Conservation (phyloP, 192 early-diverging fungal species). For the Lobosporangium transversale region DNA sequence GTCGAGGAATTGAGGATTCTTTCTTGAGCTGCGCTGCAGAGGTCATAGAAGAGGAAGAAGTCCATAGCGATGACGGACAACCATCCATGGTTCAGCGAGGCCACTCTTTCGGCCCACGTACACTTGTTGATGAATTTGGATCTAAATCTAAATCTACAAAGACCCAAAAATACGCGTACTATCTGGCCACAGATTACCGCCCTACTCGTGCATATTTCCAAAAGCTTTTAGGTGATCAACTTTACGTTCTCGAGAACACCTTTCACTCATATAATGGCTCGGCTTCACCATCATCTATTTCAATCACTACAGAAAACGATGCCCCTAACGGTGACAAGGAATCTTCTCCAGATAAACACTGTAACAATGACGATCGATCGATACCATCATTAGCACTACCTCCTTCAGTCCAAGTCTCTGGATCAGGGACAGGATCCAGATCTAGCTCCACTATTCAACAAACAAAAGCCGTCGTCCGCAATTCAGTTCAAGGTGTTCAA, state of each 20-base stretch:
- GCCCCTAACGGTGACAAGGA: not conserved
- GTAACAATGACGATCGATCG: not conserved
- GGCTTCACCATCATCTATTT: not conserved
- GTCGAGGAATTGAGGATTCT: constrained; percentile 43
- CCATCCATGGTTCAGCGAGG: not conserved
- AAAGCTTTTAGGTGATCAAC: constrained; percentile 23
- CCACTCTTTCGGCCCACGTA: too few species aligned
- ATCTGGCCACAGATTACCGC: constrained; percentile 45
- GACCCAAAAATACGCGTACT: constrained; percentile 26
- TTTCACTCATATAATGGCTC: constrained; percentile 23
- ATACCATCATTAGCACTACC: not conserved
- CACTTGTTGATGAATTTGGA: too few species aligned
- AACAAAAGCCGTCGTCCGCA: constrained; percentile 33
- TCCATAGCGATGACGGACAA: not conserved
- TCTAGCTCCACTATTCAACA: not conserved
- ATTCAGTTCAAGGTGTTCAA: constrained; percentile 46
- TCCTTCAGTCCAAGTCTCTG: not conserved
- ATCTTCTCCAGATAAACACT: not conserved
- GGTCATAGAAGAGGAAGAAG: constrained; percentile 37
- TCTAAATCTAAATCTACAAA: not conserved
- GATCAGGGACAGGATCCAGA: not conserved
- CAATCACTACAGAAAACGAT: not conserved
- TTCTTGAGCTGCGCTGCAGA: constrained; percentile 38
- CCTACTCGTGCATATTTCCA: constrained; percentile 44
- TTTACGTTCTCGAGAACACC: constrained; percentile 44